Percentiles rank a stretch among this genome's conserved stretches.
Evolutionary conservation across 2,329 filamentous ascomycete species (phyloP).

Genomic region (Colletotrichum salicis): DNA sequence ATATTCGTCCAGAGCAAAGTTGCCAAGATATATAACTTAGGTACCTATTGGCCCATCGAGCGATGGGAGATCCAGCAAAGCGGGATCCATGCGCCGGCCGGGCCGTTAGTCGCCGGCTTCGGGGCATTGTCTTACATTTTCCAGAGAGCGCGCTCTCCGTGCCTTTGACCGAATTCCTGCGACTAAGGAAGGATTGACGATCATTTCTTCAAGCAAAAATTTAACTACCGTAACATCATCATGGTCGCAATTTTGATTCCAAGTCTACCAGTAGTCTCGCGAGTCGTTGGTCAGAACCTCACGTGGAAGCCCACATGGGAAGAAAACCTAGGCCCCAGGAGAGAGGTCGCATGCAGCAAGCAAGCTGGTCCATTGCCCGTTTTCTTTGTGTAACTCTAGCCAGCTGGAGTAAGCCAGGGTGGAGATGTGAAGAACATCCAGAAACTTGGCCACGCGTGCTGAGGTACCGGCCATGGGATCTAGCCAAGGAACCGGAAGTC

Average conservation of each 20-base stretch:
- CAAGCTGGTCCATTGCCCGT: not conserved
- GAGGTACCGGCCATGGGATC: constrained; percentile 1
- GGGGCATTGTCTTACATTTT: constrained; percentile 21
- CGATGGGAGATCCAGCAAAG: not conserved
- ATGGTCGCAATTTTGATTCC: not conserved
- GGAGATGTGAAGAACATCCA: constrained; percentile 15
- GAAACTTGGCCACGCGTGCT: constrained; percentile 16
- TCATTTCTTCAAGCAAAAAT: not conserved
- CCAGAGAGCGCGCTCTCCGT: not conserved
- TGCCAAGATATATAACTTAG: not conserved
- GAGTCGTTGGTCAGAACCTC: constrained; percentile 10
- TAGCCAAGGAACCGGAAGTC: constrained; percentile 13
- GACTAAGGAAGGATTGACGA: not conserved
- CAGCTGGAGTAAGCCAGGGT: not conserved
- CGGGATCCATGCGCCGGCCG: not conserved
- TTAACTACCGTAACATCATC: not conserved
- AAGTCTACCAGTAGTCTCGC: not conserved
- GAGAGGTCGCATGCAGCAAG: constrained; percentile 20
- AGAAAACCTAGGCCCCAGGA: constrained; percentile 1
- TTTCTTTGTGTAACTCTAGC: constrained; percentile 14
- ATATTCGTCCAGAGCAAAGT: not conserved
- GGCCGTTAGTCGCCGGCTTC: constrained; percentile 26
- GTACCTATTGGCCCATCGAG: not conserved
- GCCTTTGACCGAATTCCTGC: constrained; percentile 3
- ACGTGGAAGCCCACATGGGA: constrained; percentile 19